Percentiles rank a stretch among this genome's conserved stretches.
Conservation (phyloP, 164 flowering plant species). For the Umbilicus rupestris region DNA sequence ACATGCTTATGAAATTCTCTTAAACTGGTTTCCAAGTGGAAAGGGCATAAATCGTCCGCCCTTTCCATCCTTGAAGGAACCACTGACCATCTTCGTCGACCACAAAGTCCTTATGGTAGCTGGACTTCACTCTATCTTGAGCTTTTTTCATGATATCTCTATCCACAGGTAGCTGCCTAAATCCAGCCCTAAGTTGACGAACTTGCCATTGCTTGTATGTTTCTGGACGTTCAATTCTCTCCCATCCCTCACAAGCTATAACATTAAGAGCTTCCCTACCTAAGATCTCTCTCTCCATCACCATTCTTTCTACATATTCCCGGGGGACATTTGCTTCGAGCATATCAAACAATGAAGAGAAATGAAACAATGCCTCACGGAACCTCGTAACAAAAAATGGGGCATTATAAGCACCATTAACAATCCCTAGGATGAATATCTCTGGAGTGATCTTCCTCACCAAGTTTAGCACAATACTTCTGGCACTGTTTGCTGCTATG, state of each 20-base stretch:
- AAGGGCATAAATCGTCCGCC: conserved; percentile 49
- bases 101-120: conserved; percentile 63
- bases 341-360: conserved; percentile 69
- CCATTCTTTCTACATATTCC: conserved; percentile 43
- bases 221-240: conserved; percentile 84
- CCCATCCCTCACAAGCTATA: conserved; percentile 75
- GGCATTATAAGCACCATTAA: conserved; percentile 64
- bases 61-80: conserved; percentile 86
- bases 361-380: conserved; percentile 72
- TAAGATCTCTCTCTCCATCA: conserved; percentile 53
- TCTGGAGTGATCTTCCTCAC: conserved; percentile 52
- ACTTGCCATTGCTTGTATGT: conserved; percentile 80
- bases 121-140: conserved; percentile 22
- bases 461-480: conserved; percentile 39
- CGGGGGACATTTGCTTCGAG: conserved; percentile 64
- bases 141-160: conserved; percentile 31
- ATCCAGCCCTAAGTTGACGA: conserved; percentile 52
- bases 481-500: conserved; percentile 49
- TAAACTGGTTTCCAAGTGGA: conserved; percentile 53
- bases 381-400: conserved; percentile 80
- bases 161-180: conserved; percentile 48
- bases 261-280: conserved; percentile 63
- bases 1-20: not conserved
- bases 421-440: conserved; percentile 49
- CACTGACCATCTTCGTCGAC: conserved; percentile 60